Conservation (phyloP, 2,329 filamentous ascomycete genomes). For the Hypoxylon sp. region DNA sequence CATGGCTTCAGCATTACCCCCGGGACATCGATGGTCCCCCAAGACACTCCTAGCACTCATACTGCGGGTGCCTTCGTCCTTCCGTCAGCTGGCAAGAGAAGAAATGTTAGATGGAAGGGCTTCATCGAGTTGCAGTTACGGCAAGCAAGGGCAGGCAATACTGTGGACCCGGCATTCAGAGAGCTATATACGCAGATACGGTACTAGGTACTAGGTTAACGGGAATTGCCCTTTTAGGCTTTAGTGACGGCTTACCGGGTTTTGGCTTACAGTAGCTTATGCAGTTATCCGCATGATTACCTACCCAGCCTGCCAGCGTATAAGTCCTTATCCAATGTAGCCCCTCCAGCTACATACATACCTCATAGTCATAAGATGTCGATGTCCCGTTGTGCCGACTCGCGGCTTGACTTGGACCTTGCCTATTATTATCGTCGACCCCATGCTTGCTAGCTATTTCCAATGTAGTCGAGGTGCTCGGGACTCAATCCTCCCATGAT, state of each 20-base stretch:
- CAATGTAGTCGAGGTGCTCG: conserved; percentile 25
- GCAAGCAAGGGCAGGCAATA: too few relatives aligned
- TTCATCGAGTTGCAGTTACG: too few relatives aligned
- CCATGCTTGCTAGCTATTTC: conserved; percentile 13
- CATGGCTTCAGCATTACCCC: too few relatives aligned
- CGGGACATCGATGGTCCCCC: too few relatives aligned
- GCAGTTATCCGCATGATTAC: not conserved
- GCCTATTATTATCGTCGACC: conserved; percentile 2
- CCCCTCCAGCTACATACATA: conserved; percentile 26
- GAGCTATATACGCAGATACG: too few relatives aligned
- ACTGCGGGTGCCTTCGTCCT: too few relatives aligned
- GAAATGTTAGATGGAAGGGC: too few relatives aligned
- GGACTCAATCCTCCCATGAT: conserved; percentile 22
- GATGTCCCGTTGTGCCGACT: not conserved
- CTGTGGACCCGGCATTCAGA: conserved; percentile 17
- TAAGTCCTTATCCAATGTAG: conserved; percentile 20
- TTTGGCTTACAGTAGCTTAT: too few relatives aligned
- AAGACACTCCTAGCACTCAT: too few relatives aligned
- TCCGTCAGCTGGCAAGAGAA: too few relatives aligned
- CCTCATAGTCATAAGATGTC: conserved; percentile 3
- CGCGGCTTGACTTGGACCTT: not conserved
- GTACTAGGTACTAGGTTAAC: conserved; percentile 1
- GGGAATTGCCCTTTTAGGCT: conserved; percentile 19
- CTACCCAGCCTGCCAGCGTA: too few relatives aligned
- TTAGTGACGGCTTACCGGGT: not conserved